These are phyloP conservation scores for Acanthamoeba castellanii DNA, from an alignment of 208 protist species.

Conservation along the genomic window DNA sequence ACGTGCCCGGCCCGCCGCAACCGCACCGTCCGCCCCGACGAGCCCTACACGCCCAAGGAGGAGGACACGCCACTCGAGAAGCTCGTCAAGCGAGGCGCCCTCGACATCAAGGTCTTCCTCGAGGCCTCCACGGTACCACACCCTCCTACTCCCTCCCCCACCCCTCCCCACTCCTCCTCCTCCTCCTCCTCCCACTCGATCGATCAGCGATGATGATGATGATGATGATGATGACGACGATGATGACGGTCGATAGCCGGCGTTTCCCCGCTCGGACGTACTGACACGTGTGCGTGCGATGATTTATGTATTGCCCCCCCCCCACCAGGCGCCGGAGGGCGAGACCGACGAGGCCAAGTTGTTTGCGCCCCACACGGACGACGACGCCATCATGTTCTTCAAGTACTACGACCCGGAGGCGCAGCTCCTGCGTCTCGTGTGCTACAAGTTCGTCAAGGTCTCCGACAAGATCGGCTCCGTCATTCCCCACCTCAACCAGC, in stretches of 20 bases:
- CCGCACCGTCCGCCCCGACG: conserved; percentile 52
- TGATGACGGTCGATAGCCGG: neutral
- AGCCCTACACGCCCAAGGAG: neutral
- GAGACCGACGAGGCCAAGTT: neutral
- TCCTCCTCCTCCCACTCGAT: no score
- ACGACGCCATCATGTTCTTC: conserved; percentile 71
- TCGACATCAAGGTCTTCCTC: conserved; percentile 29
- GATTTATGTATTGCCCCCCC: no score
- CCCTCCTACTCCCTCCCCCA: neutral
- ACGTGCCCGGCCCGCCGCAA: conserved; percentile 16
- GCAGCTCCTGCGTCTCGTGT: conserved; percentile 73
- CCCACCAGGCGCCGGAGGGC: neutral
- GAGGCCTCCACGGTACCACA: neutral
- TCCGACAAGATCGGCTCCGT: conserved; percentile 68
- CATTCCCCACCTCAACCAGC: conserved; percentile 8
- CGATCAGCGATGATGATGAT: no score
- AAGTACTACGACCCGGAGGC: conserved; percentile 79
- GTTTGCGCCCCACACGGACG: conserved; percentile 48
- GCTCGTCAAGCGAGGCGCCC: neutral
- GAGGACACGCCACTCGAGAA: neutral
- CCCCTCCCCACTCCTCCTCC: no score
- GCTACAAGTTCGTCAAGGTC: conserved; percentile 51
- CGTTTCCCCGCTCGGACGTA: neutral
- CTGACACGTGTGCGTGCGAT: no score
- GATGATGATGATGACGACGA: no score